Percentiles rank a stretch among this genome's conserved stretches.
Evolutionary conservation across 371 early-diverging fungal genomes (phyloP).

Genomic region (Mortierella sp.): DNA sequence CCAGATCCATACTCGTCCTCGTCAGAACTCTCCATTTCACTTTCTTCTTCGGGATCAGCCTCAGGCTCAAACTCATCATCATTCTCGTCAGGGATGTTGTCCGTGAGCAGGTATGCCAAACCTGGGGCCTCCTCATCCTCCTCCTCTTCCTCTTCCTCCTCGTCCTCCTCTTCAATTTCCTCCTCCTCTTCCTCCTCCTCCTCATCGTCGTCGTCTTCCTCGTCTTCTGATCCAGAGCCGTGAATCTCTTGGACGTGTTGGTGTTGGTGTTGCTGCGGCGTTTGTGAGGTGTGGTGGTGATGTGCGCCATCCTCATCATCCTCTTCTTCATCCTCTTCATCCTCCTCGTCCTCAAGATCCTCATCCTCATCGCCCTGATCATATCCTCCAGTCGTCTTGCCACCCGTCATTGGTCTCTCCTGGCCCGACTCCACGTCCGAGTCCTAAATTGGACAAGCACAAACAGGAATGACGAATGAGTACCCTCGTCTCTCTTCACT

Average conservation of each 20-base stretch:
- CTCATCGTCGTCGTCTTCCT: constrained; percentile 35
- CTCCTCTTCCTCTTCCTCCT: constrained; percentile 33
- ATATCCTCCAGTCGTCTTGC: constrained; percentile 33
- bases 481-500: too few relatives aligned
- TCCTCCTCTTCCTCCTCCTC: constrained; percentile 38
- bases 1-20: constrained; percentile 47
- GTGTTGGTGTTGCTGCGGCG: constrained; percentile 2
- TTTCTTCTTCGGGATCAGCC: constrained; percentile 48
- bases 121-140: constrained; percentile 47
- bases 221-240: constrained; percentile 31
- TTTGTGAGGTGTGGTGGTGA: constrained; percentile 5
- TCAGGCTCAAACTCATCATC: constrained; percentile 54
- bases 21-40: constrained; percentile 51
- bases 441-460: constrained; percentile 22
- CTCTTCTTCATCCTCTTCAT: constrained; percentile 28
- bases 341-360: constrained; percentile 31
- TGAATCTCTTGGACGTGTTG: constrained; percentile 16
- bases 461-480: background rate
- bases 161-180: constrained; percentile 28
- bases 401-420: constrained; percentile 26
- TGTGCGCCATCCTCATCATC: constrained; percentile 22
- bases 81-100: constrained; percentile 44
- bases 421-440: constrained; percentile 37
- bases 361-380: constrained; percentile 36
- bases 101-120: constrained; percentile 37